Evolutionary conservation across 768 basidiomycete species (phyloP).

Genomic region (Kwoniella dejecticola): DNA sequence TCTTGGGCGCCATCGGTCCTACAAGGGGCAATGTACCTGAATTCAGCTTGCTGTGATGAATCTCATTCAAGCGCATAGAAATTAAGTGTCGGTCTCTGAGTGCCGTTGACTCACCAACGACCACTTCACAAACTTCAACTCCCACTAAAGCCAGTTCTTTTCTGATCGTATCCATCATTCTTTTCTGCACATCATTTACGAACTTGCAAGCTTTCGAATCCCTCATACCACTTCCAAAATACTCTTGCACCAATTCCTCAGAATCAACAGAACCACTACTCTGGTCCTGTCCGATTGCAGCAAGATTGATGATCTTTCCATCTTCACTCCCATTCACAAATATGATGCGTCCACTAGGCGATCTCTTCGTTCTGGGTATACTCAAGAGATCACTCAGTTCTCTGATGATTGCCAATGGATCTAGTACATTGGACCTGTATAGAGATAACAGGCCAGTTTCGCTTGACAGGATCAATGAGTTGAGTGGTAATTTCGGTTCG

Average conservation of each 20-base stretch:
- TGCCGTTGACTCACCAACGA: slow-evolving; percentile 45
- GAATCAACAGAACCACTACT: too few species aligned
- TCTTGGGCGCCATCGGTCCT: slow-evolving; percentile 33
- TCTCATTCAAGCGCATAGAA: too few species aligned
- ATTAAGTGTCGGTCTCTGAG: too few species aligned
- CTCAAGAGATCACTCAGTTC: slow-evolving; percentile 36
- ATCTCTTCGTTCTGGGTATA: neutral
- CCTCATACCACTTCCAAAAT: neutral
- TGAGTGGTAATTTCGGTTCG: neutral
- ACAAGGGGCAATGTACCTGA: too few species aligned
- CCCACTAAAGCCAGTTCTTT: slow-evolving; percentile 28
- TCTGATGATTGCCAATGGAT: slow-evolving; percentile 38
- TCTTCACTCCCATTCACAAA: slow-evolving; percentile 31
- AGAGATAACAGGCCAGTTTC: slow-evolving; percentile 31
- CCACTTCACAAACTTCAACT: slow-evolving; percentile 44
- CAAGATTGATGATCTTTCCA: neutral
- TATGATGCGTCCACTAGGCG: slow-evolving; percentile 29
- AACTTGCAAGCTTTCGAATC: slow-evolving; percentile 21
- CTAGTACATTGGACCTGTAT: slow-evolving; percentile 42
- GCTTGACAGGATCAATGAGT: slow-evolving; percentile 22
- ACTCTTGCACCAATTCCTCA: neutral
- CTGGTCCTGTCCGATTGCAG: neutral
- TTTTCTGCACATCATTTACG: slow-evolving; percentile 25
- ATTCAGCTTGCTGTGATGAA: too few species aligned
- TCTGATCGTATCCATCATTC: slow-evolving; percentile 25